Conservation (phyloP, 2,329 filamentous ascomycete species). For the Juglanconis sp. region DNA sequence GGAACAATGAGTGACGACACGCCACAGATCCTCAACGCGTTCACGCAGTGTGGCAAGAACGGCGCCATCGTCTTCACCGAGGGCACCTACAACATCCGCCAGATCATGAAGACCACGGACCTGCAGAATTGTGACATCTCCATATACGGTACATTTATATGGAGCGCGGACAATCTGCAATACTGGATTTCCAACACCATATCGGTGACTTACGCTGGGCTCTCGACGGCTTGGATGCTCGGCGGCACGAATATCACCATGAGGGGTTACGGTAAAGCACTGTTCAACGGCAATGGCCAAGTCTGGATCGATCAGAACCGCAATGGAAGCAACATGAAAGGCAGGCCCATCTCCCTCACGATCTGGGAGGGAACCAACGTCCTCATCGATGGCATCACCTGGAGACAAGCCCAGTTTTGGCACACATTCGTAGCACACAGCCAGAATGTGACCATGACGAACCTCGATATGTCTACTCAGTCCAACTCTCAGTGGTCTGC, state of each 20-base stretch:
- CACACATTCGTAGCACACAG: constrained; percentile 43
- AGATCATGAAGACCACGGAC: constrained; percentile 46
- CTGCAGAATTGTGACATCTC: constrained; percentile 46
- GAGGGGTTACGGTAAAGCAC: constrained; percentile 45
- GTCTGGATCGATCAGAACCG: constrained; percentile 43
- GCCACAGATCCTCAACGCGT: constrained; percentile 48
- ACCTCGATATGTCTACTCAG: constrained; percentile 48
- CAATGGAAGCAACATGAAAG: constrained; percentile 38
- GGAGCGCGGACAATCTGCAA: constrained; percentile 35
- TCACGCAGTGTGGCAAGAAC: constrained; percentile 44
- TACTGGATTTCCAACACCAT: constrained; percentile 48
- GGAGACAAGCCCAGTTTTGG: constrained; percentile 49
- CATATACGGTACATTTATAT: constrained; percentile 43
- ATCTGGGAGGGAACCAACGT: constrained; percentile 44
- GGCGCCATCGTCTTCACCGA: constrained; percentile 49
- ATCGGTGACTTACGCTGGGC: constrained; percentile 46
- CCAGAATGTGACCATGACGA: constrained; percentile 49
- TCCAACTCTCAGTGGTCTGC: constrained; percentile 42
- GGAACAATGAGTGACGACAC: constrained; percentile 39
- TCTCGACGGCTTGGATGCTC: constrained; percentile 46
- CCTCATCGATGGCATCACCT: constrained; percentile 40
- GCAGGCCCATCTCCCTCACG: constrained; percentile 42
- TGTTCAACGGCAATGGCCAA: constrained; percentile 43
- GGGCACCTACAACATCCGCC: constrained; percentile 44
- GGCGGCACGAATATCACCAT: constrained; percentile 48